Evolutionary conservation across 139 green algal species (phyloP), one percentile per base, ranked within the genome.

Genomic region (Zygnema cylindricum): DNA sequence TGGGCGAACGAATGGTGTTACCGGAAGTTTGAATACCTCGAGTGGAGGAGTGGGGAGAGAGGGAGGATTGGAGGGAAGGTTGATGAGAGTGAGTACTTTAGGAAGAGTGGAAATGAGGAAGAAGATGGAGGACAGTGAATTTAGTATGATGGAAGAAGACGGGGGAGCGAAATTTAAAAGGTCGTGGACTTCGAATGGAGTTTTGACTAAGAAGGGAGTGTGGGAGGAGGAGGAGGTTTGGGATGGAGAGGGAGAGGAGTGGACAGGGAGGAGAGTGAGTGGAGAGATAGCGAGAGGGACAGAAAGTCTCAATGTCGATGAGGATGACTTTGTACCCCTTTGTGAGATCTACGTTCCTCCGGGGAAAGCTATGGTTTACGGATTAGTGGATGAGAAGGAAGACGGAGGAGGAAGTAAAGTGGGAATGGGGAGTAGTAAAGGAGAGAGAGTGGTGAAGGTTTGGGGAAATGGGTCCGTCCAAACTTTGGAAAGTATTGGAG

Each of bases 221-320:
- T 63, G 49, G 7, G 49, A 25, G 49, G 16, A 16, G 16, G 49
- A 63, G 49, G 16, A 11, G 21, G 71, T 40, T 3, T 79, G 38
- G 71, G 38, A 73, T 35, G 57, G 57, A 73, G 57, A 30, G 38
- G 71, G 71, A 79, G 71, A 41, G 38, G 71, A 79, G 71, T 40
- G 38, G 36, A 16, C 36, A 41, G 38, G 21, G 71, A 16, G 38
- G 71, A 16, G 16, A 79, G 71, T 25, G 71, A 43, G 71, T 7
- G 16, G 71, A 16, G 71, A 43, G 71, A 79, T 54, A 16, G 3
- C 11, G 71, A 16, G 16, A 16, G 16, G 38, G 71, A 79, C 36
- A 43, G 71, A 23, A 43, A 16, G 71, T 73, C 30, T 73, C 30
- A 35, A 30, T 73, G 30, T 25, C 30, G 71, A 16, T 7, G 71